Conservation (phyloP, 2,329 filamentous ascomycete species). For the Fusarium begoniae region DNA sequence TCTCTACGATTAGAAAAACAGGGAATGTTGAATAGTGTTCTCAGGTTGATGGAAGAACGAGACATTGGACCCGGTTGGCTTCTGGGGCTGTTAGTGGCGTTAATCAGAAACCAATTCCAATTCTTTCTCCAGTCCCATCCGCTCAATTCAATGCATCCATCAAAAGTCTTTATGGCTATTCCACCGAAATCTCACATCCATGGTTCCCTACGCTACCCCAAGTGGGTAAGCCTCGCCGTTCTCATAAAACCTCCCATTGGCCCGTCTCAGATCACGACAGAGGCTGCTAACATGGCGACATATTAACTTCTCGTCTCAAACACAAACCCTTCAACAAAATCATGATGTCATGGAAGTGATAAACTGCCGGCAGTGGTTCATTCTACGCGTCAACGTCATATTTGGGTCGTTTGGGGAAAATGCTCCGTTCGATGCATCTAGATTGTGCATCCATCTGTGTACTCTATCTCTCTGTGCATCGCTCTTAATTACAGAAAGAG, state of each 20-base stretch:
- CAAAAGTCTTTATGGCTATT: accelerated
- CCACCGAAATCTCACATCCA: neutral
- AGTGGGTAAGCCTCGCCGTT: neutral
- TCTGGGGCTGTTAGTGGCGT: neutral
- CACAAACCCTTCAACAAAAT: neutral
- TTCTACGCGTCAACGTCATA: neutral
- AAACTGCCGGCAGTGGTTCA: neutral
- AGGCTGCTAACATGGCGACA: slow-evolving; percentile 22
- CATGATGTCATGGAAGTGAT: slow-evolving; percentile 10
- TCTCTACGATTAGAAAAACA: neutral
- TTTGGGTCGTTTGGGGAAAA: neutral
- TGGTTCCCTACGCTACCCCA: neutral
- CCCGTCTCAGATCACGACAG: slow-evolving; percentile 5
- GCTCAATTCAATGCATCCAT: neutral
- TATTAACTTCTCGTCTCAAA: neutral
- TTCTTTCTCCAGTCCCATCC: too few relatives aligned
- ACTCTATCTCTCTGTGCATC: neutral
- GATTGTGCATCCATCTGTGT: neutral
- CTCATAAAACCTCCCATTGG: slow-evolving; percentile 4
- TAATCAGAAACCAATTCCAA: accelerated
- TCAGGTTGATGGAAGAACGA: neutral
- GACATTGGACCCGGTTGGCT: accelerated
- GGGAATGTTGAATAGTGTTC: accelerated
- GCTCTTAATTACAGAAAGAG: neutral
- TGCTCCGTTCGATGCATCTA: neutral